phyloP scores from a whole-genome alignment of 768 basidiomycete genomes.

The Amanita jacksonii region DNA sequence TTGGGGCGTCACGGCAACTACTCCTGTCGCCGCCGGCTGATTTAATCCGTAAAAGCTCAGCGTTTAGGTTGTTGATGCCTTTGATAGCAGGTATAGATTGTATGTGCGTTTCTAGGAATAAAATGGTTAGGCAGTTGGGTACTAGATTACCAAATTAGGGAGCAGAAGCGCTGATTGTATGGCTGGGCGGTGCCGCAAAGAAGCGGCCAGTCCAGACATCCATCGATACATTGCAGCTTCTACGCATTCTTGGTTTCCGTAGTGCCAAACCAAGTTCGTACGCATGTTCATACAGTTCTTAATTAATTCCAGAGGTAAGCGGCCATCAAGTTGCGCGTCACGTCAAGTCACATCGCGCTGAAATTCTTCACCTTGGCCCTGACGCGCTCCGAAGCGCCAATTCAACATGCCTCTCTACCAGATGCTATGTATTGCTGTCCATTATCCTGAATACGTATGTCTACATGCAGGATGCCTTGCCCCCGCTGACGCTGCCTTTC shows the following conservation, averaged over 20 bases:
- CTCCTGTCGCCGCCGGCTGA: neutral
- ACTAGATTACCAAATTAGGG: neutral
- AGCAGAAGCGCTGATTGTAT: neutral
- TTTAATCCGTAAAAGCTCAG: neutral
- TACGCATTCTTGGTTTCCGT: neutral
- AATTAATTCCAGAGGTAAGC: neutral
- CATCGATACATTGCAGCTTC: conserved; percentile 9
- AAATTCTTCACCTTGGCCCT: neutral
- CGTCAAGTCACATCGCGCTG: neutral
- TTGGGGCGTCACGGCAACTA: neutral
- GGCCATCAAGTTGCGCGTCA: neutral
- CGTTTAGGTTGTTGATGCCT: neutral
- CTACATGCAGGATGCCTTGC: neutral
- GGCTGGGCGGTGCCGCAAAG: conserved; percentile 14
- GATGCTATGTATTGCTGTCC: conserved; percentile 74
- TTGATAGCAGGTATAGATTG: too few species aligned
- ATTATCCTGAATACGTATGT: conserved; percentile 66
- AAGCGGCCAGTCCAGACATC: conserved; percentile 18
- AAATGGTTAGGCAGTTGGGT: neutral
- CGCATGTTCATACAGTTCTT: neutral
- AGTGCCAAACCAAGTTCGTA: neutral
- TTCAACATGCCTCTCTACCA: conserved; percentile 79
- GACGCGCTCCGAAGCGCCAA: neutral
- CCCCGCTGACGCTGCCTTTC: neutral
- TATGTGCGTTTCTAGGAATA: neutral